Percentiles rank a stretch among this genome's conserved stretches.
Conservation (phyloP, 148 eudicot genomes). For the Arctostaphylos glauca region DNA sequence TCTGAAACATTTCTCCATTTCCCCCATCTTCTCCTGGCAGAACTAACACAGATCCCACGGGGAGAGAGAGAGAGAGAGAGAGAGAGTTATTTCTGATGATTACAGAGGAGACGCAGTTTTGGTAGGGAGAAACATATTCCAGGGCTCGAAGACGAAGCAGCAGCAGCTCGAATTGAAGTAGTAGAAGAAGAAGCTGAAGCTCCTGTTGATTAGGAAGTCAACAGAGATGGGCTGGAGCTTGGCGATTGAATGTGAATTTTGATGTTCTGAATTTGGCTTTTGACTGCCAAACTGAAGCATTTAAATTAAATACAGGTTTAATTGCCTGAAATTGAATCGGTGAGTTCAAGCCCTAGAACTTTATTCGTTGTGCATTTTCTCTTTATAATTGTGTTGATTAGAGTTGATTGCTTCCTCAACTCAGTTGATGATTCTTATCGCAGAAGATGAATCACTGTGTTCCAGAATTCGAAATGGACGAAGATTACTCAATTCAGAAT, state of each 20-base stretch:
- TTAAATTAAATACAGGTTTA: not conserved
- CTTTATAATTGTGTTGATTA: not conserved
- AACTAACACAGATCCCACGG: not conserved
- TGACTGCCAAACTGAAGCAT: not conserved
- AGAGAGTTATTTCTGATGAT: not conserved
- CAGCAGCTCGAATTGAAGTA: too few relatives aligned
- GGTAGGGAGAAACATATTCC: not conserved
- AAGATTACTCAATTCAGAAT: conserved; percentile 33
- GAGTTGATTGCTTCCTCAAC: not conserved
- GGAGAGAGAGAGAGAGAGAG: not conserved
- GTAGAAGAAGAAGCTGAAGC: conserved; percentile 4
- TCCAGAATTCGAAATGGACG: conserved; percentile 57
- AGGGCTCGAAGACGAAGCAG: not conserved
- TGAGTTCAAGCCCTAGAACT: not conserved
- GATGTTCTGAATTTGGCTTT: not conserved
- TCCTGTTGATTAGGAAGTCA: conserved; percentile 4
- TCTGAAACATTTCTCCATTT: conserved; percentile 9
- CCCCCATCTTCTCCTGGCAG: conserved; percentile 8
- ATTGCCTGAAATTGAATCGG: not conserved
- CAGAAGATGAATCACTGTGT: conserved; percentile 44
- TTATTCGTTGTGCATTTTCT: not conserved
- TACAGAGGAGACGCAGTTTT: conserved; percentile 6
- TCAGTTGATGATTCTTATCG: not conserved
- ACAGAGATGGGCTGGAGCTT: not conserved
- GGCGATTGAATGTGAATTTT: not conserved